Evolutionary conservation across 73 alveolate genomes (phyloP).

Genomic region (Tetrahymena malaccensis): DNA sequence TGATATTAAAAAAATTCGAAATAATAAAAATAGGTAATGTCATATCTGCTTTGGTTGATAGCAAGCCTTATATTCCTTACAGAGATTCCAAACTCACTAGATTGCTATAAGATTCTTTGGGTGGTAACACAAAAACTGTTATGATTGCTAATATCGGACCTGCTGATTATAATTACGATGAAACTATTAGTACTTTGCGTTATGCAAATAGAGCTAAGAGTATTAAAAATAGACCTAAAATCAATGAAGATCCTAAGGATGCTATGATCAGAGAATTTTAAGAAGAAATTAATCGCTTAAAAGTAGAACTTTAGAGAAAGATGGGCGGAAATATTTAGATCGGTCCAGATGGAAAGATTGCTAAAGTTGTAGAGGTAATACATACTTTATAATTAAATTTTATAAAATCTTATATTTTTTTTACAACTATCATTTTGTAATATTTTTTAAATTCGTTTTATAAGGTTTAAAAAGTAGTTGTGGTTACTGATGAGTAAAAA

Average conservation of each 20-base stretch:
- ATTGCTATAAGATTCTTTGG: constrained; percentile 90
- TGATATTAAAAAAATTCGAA: background rate
- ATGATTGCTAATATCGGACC: constrained; percentile 98
- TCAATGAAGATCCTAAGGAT: constrained; percentile 98
- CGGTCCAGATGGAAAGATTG: constrained; percentile 53
- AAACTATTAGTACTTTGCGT: constrained; percentile 91
- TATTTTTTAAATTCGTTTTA: background rate
- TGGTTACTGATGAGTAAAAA: constrained; percentile 65
- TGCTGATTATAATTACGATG: constrained; percentile 97
- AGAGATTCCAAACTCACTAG: constrained; percentile 96
- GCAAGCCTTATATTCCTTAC: constrained; percentile 87
- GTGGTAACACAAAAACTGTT: constrained; percentile 98
- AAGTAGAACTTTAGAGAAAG: constrained; percentile 72
- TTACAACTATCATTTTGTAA: background rate
- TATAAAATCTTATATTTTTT: background rate
- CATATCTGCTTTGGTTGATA: constrained; percentile 85
- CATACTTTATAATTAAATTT: background rate
- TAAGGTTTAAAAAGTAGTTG: constrained; percentile 50
- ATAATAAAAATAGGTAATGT: constrained; percentile 50
- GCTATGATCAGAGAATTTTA: constrained; percentile 94
- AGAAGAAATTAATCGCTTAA: constrained; percentile 85
- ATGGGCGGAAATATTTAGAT: constrained; percentile 58
- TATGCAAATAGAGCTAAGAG: constrained; percentile 97
- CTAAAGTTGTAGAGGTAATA: constrained; percentile 19
- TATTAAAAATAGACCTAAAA: constrained; percentile 92